Base-by-base conservation (phyloP, 768 basidiomycete genomes). In the Clavaria fumosa region DNA sequence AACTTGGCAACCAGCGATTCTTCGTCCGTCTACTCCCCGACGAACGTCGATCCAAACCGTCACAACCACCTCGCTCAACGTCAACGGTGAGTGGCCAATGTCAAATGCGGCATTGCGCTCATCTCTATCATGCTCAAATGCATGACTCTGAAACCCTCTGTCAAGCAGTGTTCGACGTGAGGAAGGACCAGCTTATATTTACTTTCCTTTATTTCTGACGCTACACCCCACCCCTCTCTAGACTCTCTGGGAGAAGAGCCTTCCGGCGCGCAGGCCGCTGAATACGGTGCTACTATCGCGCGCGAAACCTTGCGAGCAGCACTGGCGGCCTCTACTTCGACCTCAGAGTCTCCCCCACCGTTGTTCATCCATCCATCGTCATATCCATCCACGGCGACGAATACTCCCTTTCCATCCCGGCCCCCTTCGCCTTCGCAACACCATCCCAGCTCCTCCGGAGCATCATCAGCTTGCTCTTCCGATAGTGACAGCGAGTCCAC, bases 401-500 rank as follows among this genome's bases (percentile, higher is more conserved):
- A 63, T 10, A 67, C 75, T 1, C 72, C 78, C n/a, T 43, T 69
- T 10, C 69, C 67, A n/a, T 78, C 80, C 6, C 72, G 77, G 34
- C 60, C 70, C 9, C 48, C 63, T 10, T 79, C 80, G 0, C 80
- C 78, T 5, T 55, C 67, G 7, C 69, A 72, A 24, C 64, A 67
- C n/a, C n/a, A n/a, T 36, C 70, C 70, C 45, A 64, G 67, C 49
- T 54, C 68, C 24, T 59, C 63, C 7, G 57, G 60, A 42, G 59
- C 58, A 15, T 59, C 70, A 23, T 70, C 71, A 4, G 68, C 70
- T 22, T 72, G 67, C 47, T 56, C 62, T 12, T 75, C 72, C 17
- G 76, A 79, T 45, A 66, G 66, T 3, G 80, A 81, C 41, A 69
- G 63, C 45, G 80, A 79, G 48, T 63, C 67, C 32, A 58, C 56